These are phyloP conservation scores for Niebla homalea DNA, from an alignment of 495 filamentous ascomycete species.

Conservation along the genomic window DNA sequence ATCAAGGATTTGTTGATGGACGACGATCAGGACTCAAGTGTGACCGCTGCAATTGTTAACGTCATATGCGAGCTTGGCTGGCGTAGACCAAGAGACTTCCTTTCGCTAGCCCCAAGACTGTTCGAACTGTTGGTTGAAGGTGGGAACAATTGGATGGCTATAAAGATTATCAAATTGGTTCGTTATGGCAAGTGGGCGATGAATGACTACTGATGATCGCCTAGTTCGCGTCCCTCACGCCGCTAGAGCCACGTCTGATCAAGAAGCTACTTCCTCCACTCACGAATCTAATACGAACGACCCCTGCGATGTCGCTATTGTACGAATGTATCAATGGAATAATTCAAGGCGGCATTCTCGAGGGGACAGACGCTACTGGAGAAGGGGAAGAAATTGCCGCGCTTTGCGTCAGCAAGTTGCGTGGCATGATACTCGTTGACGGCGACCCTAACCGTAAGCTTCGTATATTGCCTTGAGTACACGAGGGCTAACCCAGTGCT, in stretches of 20 bases:
- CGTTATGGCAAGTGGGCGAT: conserved; percentile 15
- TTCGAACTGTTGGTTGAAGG: conserved; percentile 88
- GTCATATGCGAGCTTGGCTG: conserved; percentile 94
- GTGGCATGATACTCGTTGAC: conserved; percentile 85
- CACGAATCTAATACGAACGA: conserved; percentile 83
- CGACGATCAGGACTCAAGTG: conserved; percentile 76
- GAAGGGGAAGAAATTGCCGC: conserved; percentile 88
- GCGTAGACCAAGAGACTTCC: conserved; percentile 83
- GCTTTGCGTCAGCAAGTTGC: conserved; percentile 81
- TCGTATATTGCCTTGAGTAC: not conserved
- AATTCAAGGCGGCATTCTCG: conserved; percentile 88
- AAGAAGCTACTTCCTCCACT: conserved; percentile 91
- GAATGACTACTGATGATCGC: conserved; percentile 1
- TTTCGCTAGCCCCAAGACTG: conserved; percentile 78
- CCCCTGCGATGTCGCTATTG: conserved; percentile 86
- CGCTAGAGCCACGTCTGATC: conserved; percentile 78
- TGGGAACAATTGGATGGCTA: conserved; percentile 99
- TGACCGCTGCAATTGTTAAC: conserved; percentile 90
- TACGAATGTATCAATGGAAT: conserved; percentile 99
- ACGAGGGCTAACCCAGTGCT: conserved; percentile 1
- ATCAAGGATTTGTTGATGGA: conserved; percentile 92
- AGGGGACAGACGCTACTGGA: conserved; percentile 55
- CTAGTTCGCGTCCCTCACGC: conserved; percentile 89
- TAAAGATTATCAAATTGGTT: conserved; percentile 95
- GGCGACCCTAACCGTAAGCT: conserved; percentile 77